Evolutionary conservation across 305 asterid species (phyloP).

Genomic region (Withania somnifera): DNA sequence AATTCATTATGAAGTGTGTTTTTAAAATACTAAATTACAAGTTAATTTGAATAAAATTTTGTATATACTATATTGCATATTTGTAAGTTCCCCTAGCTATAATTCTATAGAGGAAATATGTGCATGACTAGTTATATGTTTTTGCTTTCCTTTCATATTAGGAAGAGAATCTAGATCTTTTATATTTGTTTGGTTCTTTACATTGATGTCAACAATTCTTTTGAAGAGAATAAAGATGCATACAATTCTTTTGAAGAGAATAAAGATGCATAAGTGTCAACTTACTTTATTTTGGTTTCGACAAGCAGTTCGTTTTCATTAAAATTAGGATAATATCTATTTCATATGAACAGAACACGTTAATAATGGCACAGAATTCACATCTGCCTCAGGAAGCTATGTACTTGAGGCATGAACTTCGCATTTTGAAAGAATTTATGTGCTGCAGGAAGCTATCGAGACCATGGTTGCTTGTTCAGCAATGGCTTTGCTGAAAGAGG

Average conservation of each 20-base stretch:
- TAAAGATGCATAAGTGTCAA: background rate
- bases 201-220: background rate
- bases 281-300: background rate
- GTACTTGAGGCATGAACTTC: background rate
- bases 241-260: background rate
- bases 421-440: background rate
- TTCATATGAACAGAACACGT: background rate
- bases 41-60: background rate
- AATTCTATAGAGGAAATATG: background rate
- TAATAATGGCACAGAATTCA: background rate
- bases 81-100: background rate
- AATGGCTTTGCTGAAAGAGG: conserved; percentile 72
- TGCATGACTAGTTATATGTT: background rate
- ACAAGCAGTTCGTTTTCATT: background rate
- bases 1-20: background rate
- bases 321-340: background rate
- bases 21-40: background rate
- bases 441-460: conserved; percentile 77
- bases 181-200: background rate
- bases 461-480: conserved; percentile 85
- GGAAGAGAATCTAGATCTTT: background rate
- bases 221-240: background rate
- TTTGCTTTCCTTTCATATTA: background rate
- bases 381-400: background rate
- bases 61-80: background rate